Evolutionary conservation across 2,329 filamentous ascomycete species (phyloP).

Genomic region (Colletotrichum filicis): DNA sequence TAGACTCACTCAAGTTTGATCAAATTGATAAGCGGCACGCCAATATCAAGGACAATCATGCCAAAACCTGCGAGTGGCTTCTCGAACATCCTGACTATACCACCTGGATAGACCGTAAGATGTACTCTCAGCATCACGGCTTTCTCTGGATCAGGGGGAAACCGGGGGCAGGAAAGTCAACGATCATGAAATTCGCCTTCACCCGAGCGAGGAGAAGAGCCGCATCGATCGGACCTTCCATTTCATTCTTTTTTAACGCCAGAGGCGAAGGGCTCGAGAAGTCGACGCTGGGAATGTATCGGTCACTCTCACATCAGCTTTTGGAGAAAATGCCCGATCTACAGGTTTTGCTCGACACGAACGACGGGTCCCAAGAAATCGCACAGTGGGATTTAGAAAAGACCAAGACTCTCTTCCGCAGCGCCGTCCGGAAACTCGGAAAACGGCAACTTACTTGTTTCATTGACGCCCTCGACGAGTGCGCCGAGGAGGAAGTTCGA

Average conservation of each 20-base stretch:
- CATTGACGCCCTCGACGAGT: constrained; percentile 61
- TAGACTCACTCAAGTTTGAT: constrained; percentile 33
- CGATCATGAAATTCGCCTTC: constrained; percentile 13
- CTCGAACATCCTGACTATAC: constrained; percentile 18
- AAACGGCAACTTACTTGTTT: constrained; percentile 38
- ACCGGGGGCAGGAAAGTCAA: constrained; percentile 6
- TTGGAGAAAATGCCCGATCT: constrained; percentile 48
- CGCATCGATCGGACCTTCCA: not conserved
- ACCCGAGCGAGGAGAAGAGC: not conserved
- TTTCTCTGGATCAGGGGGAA: constrained; percentile 20
- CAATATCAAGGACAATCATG: constrained; percentile 28
- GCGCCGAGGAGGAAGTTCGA: constrained; percentile 41
- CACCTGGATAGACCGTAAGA: constrained; percentile 26
- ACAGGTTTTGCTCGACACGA: constrained; percentile 14
- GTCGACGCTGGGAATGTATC: constrained; percentile 59
- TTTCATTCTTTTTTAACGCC: constrained; percentile 33
- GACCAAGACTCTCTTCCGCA: not conserved
- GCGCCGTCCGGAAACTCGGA: constrained; percentile 17
- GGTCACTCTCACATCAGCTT: constrained; percentile 59
- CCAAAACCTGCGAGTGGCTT: constrained; percentile 38
- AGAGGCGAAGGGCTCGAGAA: constrained; percentile 50
- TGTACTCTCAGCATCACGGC: not conserved
- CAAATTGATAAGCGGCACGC: constrained; percentile 31
- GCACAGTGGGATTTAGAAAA: not conserved
- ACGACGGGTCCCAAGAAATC: not conserved